phyloP scores from a whole-genome alignment of 495 filamentous ascomycete genomes.

The Podospora pseudoanserina region DNA sequence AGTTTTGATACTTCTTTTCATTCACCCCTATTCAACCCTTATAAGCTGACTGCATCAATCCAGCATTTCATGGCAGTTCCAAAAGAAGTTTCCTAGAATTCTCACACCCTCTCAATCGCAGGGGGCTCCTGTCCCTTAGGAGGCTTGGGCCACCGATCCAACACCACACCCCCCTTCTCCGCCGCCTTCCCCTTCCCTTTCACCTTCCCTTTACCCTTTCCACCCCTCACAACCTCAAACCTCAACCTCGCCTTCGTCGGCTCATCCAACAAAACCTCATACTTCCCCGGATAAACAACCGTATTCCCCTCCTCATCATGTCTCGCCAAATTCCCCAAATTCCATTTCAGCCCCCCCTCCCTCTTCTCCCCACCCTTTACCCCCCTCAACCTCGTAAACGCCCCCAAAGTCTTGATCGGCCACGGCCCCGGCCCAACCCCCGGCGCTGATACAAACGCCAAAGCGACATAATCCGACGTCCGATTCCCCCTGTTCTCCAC shows the following conservation, averaged over 20 bases:
- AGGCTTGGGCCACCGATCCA: neutral
- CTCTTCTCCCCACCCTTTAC: slow-evolving; percentile 40
- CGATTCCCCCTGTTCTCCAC: slow-evolving; percentile 52
- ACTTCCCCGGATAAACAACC: slow-evolving; percentile 63
- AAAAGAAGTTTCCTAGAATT: no score
- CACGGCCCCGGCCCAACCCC: slow-evolving; percentile 54
- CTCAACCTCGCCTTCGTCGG: slow-evolving; percentile 32
- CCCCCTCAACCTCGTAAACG: slow-evolving; percentile 52
- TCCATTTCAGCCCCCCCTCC: slow-evolving; percentile 47
- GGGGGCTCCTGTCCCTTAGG: neutral
- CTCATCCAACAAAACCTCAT: slow-evolving; percentile 57
- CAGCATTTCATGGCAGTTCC: no score
- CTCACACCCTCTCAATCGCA: neutral
- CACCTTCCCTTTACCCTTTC: neutral
- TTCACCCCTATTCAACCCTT: no score
- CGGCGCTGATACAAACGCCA: slow-evolving; percentile 53
- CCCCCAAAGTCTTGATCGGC: slow-evolving; percentile 61
- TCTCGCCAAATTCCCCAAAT: slow-evolving; percentile 56
- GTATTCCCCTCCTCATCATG: slow-evolving; percentile 56
- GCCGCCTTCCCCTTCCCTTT: neutral
- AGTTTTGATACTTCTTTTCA: no score
- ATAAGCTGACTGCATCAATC: no score
- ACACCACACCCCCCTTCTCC: neutral
- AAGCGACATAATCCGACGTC: slow-evolving; percentile 57
- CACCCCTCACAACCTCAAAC: slow-evolving; percentile 45